Conservation (phyloP, 73 alveolate genomes). For the Paramecium tetraurelia region DNA sequence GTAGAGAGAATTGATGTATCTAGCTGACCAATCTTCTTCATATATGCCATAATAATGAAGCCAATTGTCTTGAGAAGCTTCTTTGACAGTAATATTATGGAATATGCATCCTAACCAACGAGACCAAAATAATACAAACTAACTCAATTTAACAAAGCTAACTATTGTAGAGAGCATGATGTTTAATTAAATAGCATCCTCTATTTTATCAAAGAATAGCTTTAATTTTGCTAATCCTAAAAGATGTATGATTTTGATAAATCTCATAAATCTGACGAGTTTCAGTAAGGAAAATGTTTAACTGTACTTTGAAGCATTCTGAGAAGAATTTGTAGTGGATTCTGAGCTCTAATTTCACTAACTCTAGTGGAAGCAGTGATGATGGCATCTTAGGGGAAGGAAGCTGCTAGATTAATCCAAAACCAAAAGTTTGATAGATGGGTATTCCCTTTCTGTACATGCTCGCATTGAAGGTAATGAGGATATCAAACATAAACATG, state of each 20-base stretch:
- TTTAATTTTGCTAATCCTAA: slow-evolving; percentile 8
- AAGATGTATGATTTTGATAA: neutral
- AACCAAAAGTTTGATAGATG: slow-evolving; percentile 64
- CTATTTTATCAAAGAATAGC: neutral
- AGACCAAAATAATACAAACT: slow-evolving; percentile 53
- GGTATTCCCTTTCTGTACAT: slow-evolving; percentile 63
- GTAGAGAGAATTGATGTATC: slow-evolving; percentile 68
- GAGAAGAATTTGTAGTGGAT: neutral
- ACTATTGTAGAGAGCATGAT: neutral
- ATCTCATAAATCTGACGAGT: neutral
- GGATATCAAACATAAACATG: slow-evolving; percentile 62
- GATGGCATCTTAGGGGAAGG: slow-evolving; percentile 61
- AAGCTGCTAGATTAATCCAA: slow-evolving; percentile 57
- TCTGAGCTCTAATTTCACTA: neutral
- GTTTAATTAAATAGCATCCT: neutral
- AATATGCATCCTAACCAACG: slow-evolving; percentile 73
- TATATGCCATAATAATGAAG: slow-evolving; percentile 39
- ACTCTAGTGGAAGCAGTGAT: neutral
- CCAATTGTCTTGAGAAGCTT: slow-evolving; percentile 69
- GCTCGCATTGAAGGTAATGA: slow-evolving; percentile 65
- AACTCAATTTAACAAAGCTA: neutral
- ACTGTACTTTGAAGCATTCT: slow-evolving; percentile 46
- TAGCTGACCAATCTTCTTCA: slow-evolving; percentile 60
- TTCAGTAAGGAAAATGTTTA: slow-evolving; percentile 7
- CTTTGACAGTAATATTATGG: slow-evolving; percentile 68